Conservation (phyloP, 768 basidiomycete species). For the Boletellus ananas region DNA sequence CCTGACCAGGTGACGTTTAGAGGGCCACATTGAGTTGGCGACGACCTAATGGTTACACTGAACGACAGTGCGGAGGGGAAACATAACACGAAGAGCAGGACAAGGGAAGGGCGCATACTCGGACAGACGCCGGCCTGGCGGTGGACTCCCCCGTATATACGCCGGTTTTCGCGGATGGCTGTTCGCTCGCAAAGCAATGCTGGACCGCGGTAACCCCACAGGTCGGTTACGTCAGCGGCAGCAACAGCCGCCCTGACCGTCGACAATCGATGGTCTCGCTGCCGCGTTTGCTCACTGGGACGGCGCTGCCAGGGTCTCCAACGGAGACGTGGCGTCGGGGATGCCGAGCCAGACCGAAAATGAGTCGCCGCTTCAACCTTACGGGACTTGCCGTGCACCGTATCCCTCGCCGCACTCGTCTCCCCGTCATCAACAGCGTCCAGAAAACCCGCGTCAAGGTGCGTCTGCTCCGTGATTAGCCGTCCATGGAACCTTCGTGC, state of each 20-base stretch:
- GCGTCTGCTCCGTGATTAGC: slow-evolving; percentile 14
- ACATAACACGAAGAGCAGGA: slow-evolving; percentile 22
- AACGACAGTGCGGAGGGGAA: slow-evolving; percentile 28
- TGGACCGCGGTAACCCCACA: neutral
- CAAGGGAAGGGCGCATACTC: slow-evolving; percentile 27
- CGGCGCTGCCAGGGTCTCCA: too few relatives aligned
- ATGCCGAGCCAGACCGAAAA: neutral
- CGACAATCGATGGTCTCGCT: neutral
- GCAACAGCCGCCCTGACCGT: neutral
- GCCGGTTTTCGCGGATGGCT: neutral
- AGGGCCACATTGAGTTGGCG: slow-evolving; percentile 57
- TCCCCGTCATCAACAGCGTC: slow-evolving; percentile 27
- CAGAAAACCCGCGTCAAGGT: slow-evolving; percentile 33
- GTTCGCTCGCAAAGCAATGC: too few relatives aligned
- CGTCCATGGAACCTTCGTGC: neutral
- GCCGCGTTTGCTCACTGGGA: too few relatives aligned
- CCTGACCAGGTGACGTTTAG: slow-evolving; percentile 63
- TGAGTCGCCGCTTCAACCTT: slow-evolving; percentile 29
- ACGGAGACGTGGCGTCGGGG: too few relatives aligned
- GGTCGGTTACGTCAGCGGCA: slow-evolving; percentile 20
- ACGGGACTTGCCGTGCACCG: slow-evolving; percentile 24
- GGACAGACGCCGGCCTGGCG: slow-evolving; percentile 13
- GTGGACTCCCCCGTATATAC: neutral
- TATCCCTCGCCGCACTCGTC: neutral
- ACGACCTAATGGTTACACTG: slow-evolving; percentile 47